Base-by-base conservation (phyloP, 768 basidiomycete species). In the Crucibulum laeve region DNA sequence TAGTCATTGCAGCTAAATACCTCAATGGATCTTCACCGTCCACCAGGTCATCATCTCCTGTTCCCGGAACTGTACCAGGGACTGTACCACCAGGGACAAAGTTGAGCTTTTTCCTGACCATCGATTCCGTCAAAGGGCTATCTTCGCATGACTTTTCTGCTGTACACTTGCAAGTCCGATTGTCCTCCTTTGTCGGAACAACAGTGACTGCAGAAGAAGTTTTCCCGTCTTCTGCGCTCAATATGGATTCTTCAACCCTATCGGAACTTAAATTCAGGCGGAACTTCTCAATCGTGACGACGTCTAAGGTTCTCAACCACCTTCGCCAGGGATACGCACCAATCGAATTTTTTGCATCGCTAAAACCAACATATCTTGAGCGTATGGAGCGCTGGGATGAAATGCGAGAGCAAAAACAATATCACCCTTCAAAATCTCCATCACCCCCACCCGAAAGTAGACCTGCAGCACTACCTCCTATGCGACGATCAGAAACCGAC, bases 321-420 rank as follows among this genome's bases (percentile, higher is more conserved):
- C 61, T 97, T 28, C 76, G 78, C 24, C 74, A 81, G 47, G 83
- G 84, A 17, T 91, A 91, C 58, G 89, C 86, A 2, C 84, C 85
- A 1, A 76, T 99, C 55, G 91, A 96, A 55, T 87, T 98, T 61
- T 97, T 94, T 52, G 95, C 89, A 11, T 74, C 82, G 5, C 71
- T 86, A 47, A 82, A 79, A 39, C 78, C 90, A 11, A 85, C 83
- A 13, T 98, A 95, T 62, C 61, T 98, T 52, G 87, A 91, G 48
- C 80, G 91, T 4, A 68, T 97, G 63, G 91, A 93, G 56, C 78
- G 87, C 44, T 96, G 92, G 93, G 95, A 97, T 57, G 88, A 93
- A 57, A 75, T 89, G 71, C 80, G 92, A 25, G 93, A 97, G 50
- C 79, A 86, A 38, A 78, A 79, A 50, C 64, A 69, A 46, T 67